Conservation (phyloP, 768 basidiomycete genomes). For the Mycena leptocephala region DNA sequence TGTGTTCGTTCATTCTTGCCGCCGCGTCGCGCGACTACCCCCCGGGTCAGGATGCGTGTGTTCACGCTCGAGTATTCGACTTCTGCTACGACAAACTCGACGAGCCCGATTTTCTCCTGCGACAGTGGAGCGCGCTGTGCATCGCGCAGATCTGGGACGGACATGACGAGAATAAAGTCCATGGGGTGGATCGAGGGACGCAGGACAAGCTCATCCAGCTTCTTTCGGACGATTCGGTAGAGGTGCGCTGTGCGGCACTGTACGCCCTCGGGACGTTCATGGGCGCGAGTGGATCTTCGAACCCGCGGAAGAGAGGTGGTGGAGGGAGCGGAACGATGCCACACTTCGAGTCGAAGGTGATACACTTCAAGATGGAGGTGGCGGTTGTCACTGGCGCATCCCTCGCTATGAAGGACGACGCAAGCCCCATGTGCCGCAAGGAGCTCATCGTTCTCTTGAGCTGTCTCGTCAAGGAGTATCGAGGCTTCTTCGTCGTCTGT, state of each 20-base stretch:
- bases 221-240: constrained; percentile 90
- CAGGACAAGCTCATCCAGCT: constrained; percentile 88
- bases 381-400: constrained; percentile 92
- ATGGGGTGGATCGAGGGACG: constrained; percentile 83
- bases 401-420: constrained; percentile 93
- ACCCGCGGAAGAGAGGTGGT: constrained; percentile 78
- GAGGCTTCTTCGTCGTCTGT: constrained; percentile 95
- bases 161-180: constrained; percentile 91
- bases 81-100: constrained; percentile 88
- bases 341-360: constrained; percentile 78
- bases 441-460: constrained; percentile 94
- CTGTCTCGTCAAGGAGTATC: constrained; percentile 95
- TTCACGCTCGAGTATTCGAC: constrained; percentile 87
- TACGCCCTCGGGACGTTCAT: constrained; percentile 95
- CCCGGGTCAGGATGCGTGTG: constrained; percentile 91
- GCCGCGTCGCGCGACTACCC: constrained; percentile 92
- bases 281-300: constrained; percentile 89
- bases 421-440: constrained; percentile 96
- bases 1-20: constrained; percentile 97
- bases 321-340: constrained; percentile 89
- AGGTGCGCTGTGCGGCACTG: constrained; percentile 92
- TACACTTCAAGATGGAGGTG: constrained; percentile 91
- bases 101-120: constrained; percentile 92
- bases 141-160: constrained; percentile 96
- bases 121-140: constrained; percentile 95